Percentiles rank a stretch among this genome's conserved stretches.
These are phyloP conservation scores for Penicillium brevicompactum DNA, from an alignment of 2,329 filamentous ascomycete species.

Conservation along the genomic window DNA sequence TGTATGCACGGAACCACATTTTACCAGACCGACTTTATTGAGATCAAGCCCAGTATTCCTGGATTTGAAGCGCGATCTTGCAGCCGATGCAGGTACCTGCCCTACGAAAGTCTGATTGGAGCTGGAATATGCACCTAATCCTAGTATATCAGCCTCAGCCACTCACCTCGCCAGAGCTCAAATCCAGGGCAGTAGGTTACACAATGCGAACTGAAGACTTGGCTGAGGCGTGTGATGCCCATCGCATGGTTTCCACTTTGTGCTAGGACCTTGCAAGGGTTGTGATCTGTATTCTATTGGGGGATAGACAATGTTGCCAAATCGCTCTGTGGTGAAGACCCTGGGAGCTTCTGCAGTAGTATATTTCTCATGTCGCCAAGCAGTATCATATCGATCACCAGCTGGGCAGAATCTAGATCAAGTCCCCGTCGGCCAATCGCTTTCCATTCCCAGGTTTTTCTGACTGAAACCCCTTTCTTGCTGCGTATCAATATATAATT, in stretches of 20 bases:
- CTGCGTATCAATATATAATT: too few relatives aligned
- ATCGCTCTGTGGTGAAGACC: not conserved
- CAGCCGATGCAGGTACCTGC: conserved; percentile 23
- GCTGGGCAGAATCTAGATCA: too few relatives aligned
- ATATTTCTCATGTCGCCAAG: not conserved
- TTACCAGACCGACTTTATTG: conserved; percentile 12
- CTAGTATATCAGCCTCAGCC: conserved; percentile 17
- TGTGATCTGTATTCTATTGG: not conserved
- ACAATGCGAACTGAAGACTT: conserved; percentile 7
- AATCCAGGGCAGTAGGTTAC: conserved; percentile 12
- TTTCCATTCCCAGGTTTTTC: too few relatives aligned
- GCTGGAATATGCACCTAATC: conserved; percentile 11
- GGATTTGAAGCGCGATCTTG: conserved; percentile 9
- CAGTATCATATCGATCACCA: not conserved
- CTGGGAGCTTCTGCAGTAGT: not conserved
- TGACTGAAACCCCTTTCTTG: too few relatives aligned
- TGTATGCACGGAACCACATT: conserved; percentile 7
- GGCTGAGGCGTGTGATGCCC: not conserved
- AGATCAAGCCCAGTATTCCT: conserved; percentile 6
- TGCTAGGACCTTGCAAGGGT: not conserved
- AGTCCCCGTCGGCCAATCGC: too few relatives aligned
- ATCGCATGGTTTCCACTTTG: not conserved
- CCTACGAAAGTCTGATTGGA: conserved; percentile 2
- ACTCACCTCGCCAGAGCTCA: conserved; percentile 4
- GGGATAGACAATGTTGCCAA: not conserved